A percentile compares a stretch with the other conserved stretches of the same genome.
phyloP scores from a whole-genome alignment of 148 eudicot genomes.

The Rhododendron kiyosumense region DNA sequence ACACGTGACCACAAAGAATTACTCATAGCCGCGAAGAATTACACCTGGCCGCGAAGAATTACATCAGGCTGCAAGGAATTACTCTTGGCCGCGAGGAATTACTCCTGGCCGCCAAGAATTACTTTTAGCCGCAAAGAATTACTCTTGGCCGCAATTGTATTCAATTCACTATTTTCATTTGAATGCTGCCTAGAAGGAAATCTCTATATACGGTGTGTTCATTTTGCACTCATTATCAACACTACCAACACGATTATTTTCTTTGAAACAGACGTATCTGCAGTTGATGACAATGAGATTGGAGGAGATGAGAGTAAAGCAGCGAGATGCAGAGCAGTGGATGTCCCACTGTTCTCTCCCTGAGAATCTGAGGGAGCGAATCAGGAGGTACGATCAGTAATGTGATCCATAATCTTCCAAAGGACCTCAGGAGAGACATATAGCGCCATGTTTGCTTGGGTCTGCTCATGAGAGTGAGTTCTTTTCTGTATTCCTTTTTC shows the following conservation, averaged over 20 bases:
- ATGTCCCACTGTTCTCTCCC: conserved; percentile 93
- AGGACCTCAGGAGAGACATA: conserved; percentile 88
- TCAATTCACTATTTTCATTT: not conserved
- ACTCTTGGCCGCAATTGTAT: not conserved
- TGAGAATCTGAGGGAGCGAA: conserved; percentile 70
- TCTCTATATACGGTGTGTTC: not conserved
- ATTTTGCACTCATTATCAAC: not conserved
- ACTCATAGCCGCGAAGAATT: too few relatives aligned
- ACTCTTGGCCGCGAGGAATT: too few relatives aligned
- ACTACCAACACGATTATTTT: not conserved
- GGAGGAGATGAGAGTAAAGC: conserved; percentile 91
- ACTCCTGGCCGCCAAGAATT: too few relatives aligned
- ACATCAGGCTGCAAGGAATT: too few relatives aligned
- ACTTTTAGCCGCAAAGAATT: too few relatives aligned
- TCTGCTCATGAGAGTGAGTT: conserved; percentile 66
- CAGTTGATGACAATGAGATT: conserved; percentile 82
- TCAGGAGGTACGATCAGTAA: conserved; percentile 81
- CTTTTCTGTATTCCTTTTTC: not conserved
- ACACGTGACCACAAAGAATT: fast-evolving
- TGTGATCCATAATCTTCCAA: conserved; percentile 69
- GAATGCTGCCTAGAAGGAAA: not conserved
- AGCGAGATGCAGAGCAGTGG: conserved; percentile 93
- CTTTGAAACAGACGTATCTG: conserved; percentile 63
- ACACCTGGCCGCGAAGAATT: too few relatives aligned
- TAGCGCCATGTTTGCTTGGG: conserved; percentile 92